Conservation (phyloP, 2,329 filamentous ascomycete genomes). For the Lecanicillium sp. region DNA sequence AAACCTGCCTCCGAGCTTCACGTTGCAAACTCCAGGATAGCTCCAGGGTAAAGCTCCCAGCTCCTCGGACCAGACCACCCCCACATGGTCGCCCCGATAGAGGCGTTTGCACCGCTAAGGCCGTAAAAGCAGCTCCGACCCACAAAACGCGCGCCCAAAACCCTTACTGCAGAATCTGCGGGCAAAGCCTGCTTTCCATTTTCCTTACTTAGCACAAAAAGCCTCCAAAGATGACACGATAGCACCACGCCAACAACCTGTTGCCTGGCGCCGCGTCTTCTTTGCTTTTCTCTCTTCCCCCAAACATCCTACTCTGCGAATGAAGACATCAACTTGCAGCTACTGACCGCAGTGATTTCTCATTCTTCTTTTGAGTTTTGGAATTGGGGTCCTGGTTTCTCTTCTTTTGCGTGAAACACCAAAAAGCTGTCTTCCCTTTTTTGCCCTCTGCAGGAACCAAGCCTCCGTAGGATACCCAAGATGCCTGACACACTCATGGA, state of each 20-base stretch:
- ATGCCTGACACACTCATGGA: slow-evolving; percentile 15
- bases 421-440: not conserved
- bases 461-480: slow-evolving; percentile 6
- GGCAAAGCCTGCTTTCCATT: slow-evolving; percentile 6
- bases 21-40: no score
- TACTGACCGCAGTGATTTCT: no score
- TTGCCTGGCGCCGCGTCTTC: slow-evolving; percentile 9
- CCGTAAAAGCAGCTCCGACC: slow-evolving; percentile 3
- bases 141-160: slow-evolving; percentile 8
- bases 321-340: no score
- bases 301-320: no score
- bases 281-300: slow-evolving; percentile 6
- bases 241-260: slow-evolving; percentile 10
- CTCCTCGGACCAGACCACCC: no score
- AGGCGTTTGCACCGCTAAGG: slow-evolving; percentile 3
- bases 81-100: slow-evolving; percentile 3
- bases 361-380: no score
- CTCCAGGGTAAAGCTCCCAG: no score
- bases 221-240: slow-evolving; percentile 10
- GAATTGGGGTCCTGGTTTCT: no score
- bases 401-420: no score
- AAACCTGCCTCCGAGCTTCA: no score
- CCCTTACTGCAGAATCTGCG: slow-evolving; percentile 1
- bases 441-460: slow-evolving; percentile 1
- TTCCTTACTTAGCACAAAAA: slow-evolving; percentile 4